Base-by-base conservation (phyloP, 2,329 filamentous ascomycete species). In the Fusarium setosum region DNA sequence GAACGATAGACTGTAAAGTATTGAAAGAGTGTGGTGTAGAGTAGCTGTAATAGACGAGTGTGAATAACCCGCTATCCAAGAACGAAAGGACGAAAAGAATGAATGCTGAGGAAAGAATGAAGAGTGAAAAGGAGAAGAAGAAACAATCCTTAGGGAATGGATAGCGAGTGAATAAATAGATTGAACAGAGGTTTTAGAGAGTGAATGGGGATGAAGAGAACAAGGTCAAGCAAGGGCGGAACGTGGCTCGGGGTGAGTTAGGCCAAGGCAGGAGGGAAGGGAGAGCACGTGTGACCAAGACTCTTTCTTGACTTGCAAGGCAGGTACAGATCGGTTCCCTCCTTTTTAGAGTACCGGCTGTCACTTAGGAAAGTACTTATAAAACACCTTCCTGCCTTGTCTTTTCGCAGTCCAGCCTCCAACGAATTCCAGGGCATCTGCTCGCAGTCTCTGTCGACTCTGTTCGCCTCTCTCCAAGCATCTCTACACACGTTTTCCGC, bases 21-120 rank as follows among this genome's bases (percentile, higher is more conserved):
- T n/a, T n/a, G 45, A 37, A 40, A 32, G 17, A 29, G 55, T 45
- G 38, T 10, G 40, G 6, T 29, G 9, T 20, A 26, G 21, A 40
- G 24, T 8, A 31, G 13, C 31, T 61, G 50, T 57, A 21, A 57
- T 53, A 60, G 45, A 50, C 44, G 51, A 32, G 64, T 11, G 29
- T 53, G 35, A 44, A 55, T 38, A 42, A 42, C 56, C 51, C 64
- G 50, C 29, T 61, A 32, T 51, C 38, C 45, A 35, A 68, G 51
- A 65, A 56, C 20, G 60, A 68, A 65, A 12, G 26, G 29, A 48
- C 34, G 40, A 63, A 71, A 65, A 56, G 64, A 69, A 48, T 50
- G 47, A 51, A 61, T 37, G 32, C 52, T 51, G 51, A 62, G 34
- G n/a, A 47, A 53, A 55, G 17, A 59, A 51, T 31, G 56, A 65